These are phyloP conservation scores for Trapa incisa DNA, from an alignment of 345 rosid genomes.

Conservation along the genomic window DNA sequence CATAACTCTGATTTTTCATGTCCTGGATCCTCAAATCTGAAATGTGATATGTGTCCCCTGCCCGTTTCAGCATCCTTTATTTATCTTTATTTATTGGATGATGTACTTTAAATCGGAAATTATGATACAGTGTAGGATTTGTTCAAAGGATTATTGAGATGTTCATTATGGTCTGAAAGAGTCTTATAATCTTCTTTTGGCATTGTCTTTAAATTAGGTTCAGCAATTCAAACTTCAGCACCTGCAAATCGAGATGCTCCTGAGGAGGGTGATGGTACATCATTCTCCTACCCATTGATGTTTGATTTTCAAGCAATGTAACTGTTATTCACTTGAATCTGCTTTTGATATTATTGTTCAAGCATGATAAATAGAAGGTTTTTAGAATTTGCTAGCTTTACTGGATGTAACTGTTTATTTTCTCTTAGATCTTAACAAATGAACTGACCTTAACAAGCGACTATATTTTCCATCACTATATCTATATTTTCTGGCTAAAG, in stretches of 20 bases:
- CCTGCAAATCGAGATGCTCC: conserved; percentile 22
- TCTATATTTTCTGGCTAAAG: background rate
- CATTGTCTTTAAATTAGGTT: conserved; percentile 8
- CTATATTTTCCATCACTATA: background rate
- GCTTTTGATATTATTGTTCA: background rate
- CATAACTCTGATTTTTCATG: background rate
- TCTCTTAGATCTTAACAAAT: background rate
- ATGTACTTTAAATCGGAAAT: background rate
- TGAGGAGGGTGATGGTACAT: conserved; percentile 43
- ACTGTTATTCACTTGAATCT: conserved; percentile 1
- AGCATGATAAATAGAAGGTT: background rate
- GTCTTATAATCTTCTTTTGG: background rate
- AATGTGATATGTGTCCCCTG: background rate
- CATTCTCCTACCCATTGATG: conserved; percentile 5
- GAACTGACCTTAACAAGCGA: background rate
- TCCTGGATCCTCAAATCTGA: background rate
- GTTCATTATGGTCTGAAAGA: background rate
- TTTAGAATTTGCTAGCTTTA: background rate
- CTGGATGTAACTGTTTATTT: background rate
- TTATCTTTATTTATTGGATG: background rate
- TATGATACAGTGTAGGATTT: background rate
- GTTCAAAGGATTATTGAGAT: background rate
- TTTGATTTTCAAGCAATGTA: background rate
- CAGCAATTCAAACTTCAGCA: conserved; percentile 30
- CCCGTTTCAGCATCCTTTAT: background rate